Percentiles rank a stretch among this genome's conserved stretches.
Conservation (phyloP, 306 rosid species). For the Macrotyloma uniflorum region DNA sequence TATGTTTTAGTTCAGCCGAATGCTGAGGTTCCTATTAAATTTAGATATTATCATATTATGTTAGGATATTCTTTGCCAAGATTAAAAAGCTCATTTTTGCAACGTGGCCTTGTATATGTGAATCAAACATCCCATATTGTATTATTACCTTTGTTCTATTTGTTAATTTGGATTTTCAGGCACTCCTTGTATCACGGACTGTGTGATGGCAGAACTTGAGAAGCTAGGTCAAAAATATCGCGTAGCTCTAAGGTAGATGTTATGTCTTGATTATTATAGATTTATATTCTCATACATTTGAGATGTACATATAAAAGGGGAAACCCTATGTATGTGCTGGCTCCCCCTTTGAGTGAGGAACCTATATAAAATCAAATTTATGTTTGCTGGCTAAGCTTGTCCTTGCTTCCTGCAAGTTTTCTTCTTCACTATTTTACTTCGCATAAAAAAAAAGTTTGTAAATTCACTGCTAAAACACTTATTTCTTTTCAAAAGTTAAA, state of each 20-base stretch:
- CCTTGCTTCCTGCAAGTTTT: background rate
- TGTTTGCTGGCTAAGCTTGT: background rate
- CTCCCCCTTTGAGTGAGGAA: background rate
- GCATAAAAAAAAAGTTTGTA: background rate
- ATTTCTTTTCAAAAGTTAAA: background rate
- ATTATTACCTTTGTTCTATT: background rate
- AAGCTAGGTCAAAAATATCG: constrained; percentile 89
- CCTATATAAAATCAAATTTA: background rate
- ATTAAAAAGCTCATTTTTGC: background rate
- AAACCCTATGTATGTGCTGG: background rate
- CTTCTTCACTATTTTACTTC: background rate
- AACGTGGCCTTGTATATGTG: background rate
- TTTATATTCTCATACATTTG: constrained; percentile 23
- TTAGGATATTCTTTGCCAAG: background rate
- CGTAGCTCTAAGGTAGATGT: constrained; percentile 79
- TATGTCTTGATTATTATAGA: constrained; percentile 5
- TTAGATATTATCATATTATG: background rate
- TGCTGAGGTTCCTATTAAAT: background rate
- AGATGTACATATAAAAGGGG: background rate
- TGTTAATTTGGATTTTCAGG: constrained; percentile 53
- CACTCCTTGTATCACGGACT: constrained; percentile 92
- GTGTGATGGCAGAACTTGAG: constrained; percentile 96
- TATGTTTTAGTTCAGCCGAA: background rate
- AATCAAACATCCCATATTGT: background rate
- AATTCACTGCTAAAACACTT: background rate